Evolutionary conservation across 2,329 filamentous ascomycete genomes (phyloP).

Genomic region (Xylaria digitata): DNA sequence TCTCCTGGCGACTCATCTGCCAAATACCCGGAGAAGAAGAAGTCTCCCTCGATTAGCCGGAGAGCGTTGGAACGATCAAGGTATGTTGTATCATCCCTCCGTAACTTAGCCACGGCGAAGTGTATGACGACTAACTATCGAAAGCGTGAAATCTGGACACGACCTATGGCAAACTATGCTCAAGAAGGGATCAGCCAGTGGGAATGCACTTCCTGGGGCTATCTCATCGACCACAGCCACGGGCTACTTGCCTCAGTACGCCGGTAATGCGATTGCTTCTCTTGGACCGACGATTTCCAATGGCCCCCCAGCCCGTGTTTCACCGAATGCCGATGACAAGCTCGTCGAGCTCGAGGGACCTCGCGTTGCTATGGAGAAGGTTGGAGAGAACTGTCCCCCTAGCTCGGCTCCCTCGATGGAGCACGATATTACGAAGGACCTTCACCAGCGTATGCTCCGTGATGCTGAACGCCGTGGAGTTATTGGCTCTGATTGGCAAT

Average conservation of each 20-base stretch:
- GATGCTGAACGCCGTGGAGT: slow-evolving; percentile 50
- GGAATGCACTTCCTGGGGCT: slow-evolving; percentile 58
- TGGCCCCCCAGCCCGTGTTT: slow-evolving; percentile 48
- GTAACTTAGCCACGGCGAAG: neutral
- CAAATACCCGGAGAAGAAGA: slow-evolving; percentile 39
- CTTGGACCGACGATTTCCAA: slow-evolving; percentile 57
- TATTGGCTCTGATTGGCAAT: slow-evolving; percentile 49
- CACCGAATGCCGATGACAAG: slow-evolving; percentile 45
- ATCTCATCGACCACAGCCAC: slow-evolving; percentile 66
- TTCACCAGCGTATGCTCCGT: slow-evolving; percentile 49
- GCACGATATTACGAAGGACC: slow-evolving; percentile 47
- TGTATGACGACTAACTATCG: slow-evolving; percentile 33
- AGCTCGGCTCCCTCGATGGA: slow-evolving; percentile 48
- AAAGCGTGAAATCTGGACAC: slow-evolving; percentile 56
- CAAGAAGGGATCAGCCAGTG: slow-evolving; percentile 64
- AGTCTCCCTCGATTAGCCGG: slow-evolving; percentile 35
- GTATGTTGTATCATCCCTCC: slow-evolving; percentile 40
- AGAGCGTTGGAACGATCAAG: slow-evolving; percentile 48
- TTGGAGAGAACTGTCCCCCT: slow-evolving; percentile 60
- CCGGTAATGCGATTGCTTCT: slow-evolving; percentile 64
- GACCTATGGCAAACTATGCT: slow-evolving; percentile 63
- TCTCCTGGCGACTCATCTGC: slow-evolving; percentile 29
- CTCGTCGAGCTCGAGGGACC: slow-evolving; percentile 40
- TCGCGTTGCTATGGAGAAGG: slow-evolving; percentile 50
- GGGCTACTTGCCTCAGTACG: slow-evolving; percentile 65